Percentiles rank a stretch among this genome's conserved stretches.
Conservation (phyloP, 768 basidiomycete genomes). For the Pisolithus orientalis region DNA sequence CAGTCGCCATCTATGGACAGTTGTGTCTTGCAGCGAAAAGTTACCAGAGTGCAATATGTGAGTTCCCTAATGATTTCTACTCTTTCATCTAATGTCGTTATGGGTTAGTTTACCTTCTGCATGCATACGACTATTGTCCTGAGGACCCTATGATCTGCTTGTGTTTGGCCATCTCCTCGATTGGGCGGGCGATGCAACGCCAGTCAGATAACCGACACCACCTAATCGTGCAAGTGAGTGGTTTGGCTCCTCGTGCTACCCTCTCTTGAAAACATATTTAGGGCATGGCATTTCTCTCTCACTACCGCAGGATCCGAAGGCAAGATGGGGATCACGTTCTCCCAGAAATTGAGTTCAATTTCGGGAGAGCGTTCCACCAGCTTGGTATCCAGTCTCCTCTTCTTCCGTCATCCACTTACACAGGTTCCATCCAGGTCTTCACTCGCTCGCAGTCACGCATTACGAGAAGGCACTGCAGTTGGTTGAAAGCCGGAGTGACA, state of each 20-base stretch:
- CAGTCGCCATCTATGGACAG: slow-evolving; percentile 74
- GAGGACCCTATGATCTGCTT: slow-evolving; percentile 85
- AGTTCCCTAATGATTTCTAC: slow-evolving; percentile 24
- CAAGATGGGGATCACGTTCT: slow-evolving; percentile 32
- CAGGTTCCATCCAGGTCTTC: slow-evolving; percentile 48
- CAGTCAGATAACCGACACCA: slow-evolving; percentile 94
- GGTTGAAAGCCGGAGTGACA: slow-evolving; percentile 36
- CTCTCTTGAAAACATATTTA: slow-evolving; percentile 20
- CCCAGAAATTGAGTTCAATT: slow-evolving; percentile 89
- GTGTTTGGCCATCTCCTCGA: slow-evolving; percentile 73
- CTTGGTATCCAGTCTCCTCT: slow-evolving; percentile 48
- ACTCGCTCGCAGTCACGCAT: slow-evolving; percentile 76
- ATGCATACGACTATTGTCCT: slow-evolving; percentile 80
- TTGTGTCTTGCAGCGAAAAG: slow-evolving; percentile 79
- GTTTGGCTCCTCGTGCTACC: background rate
- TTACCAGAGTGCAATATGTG: slow-evolving; percentile 88
- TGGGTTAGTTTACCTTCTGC: slow-evolving; percentile 73
- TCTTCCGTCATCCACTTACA: background rate
- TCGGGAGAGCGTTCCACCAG: slow-evolving; percentile 88
- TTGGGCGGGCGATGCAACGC: slow-evolving; percentile 88
- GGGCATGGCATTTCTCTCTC: slow-evolving; percentile 80
- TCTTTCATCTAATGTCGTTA: background rate
- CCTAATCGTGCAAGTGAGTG: slow-evolving; percentile 62
- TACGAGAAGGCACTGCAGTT: slow-evolving; percentile 72
- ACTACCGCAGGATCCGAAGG: slow-evolving; percentile 66